Evolutionary conservation across 768 basidiomycete species (phyloP).

Genomic region (Albatrellus ellisii): DNA sequence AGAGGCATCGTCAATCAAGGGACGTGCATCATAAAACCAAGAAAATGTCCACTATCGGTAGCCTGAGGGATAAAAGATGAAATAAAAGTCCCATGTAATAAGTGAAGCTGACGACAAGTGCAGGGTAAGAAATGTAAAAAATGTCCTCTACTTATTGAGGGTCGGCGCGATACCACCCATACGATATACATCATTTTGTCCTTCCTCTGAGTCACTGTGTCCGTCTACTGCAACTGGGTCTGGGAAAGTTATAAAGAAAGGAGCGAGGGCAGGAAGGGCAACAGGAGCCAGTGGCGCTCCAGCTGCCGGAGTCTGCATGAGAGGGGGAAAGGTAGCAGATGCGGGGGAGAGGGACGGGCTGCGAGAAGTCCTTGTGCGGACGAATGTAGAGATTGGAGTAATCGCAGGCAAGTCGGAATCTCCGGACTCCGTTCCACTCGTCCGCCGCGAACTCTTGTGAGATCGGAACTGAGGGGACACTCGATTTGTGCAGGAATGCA

Average conservation of each 20-base stretch:
- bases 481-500: slow-evolving; percentile 13
- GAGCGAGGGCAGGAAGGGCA: slow-evolving; percentile 51
- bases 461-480: slow-evolving; percentile 6
- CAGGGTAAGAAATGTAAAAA: too few species aligned
- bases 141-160: too few species aligned
- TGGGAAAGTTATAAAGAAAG: slow-evolving; percentile 27
- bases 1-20: too few species aligned
- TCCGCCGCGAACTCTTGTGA: slow-evolving; percentile 10
- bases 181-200: not conserved
- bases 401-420: slow-evolving; percentile 19
- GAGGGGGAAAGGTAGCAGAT: slow-evolving; percentile 26
- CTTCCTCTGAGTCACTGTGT: not conserved
- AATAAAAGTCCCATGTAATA: too few species aligned
- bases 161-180: too few species aligned
- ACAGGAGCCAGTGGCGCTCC: slow-evolving; percentile 32
- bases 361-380: slow-evolving; percentile 68
- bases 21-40: too few species aligned
- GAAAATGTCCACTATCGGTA: too few species aligned
- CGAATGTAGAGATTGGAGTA: slow-evolving; percentile 70
- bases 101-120: too few species aligned
- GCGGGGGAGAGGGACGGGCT: slow-evolving; percentile 57
- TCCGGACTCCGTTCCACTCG: slow-evolving; percentile 16
- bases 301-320: slow-evolving; percentile 12
- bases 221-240: slow-evolving; percentile 6
- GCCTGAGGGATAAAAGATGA: too few species aligned